phyloP scores from a whole-genome alignment of 2,329 filamentous ascomycete species.

The Sporothrix schenckii region DNA sequence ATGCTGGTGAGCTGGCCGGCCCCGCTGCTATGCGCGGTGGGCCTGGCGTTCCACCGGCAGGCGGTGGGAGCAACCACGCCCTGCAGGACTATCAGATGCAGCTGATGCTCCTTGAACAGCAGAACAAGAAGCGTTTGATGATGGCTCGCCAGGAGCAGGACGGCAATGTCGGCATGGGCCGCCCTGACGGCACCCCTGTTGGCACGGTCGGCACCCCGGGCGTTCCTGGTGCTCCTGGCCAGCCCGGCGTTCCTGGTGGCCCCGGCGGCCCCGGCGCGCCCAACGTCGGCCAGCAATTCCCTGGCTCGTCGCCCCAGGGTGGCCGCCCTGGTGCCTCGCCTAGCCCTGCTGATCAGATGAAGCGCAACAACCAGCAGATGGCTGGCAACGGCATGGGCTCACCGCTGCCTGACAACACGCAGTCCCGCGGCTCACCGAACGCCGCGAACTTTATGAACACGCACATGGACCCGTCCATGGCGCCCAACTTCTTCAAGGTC shows the following conservation, averaged over 20 bases:
- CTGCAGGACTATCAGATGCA: constrained; percentile 90
- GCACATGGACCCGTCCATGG: constrained; percentile 65
- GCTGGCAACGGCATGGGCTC: constrained; percentile 69
- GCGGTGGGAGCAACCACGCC: constrained; percentile 71
- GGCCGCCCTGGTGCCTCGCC: constrained; percentile 72
- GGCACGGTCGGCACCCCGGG: constrained; percentile 47
- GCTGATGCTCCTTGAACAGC: constrained; percentile 78
- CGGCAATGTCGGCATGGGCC: constrained; percentile 52
- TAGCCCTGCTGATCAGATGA: constrained; percentile 77
- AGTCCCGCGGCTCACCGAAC: constrained; percentile 68
- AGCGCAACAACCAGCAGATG: constrained; percentile 75
- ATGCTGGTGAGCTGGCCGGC: constrained; percentile 61
- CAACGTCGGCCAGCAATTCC: constrained; percentile 63
- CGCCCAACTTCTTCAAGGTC: constrained; percentile 61
- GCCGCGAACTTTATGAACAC: constrained; percentile 63
- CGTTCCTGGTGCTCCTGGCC: constrained; percentile 51
- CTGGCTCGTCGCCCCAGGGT: constrained; percentile 70
- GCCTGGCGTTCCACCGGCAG: constrained; percentile 52
- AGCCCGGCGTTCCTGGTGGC: constrained; percentile 52
- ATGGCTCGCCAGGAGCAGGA: constrained; percentile 84
- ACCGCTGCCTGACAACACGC: constrained; percentile 68
- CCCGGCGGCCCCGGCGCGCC: constrained; percentile 57
- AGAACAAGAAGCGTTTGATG: constrained; percentile 83
- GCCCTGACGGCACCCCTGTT: constrained; percentile 31
- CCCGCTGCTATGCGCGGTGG: constrained; percentile 62